These are phyloP conservation scores for Primulina eburnea DNA, from an alignment of 257 asterid species.

Conservation along the genomic window DNA sequence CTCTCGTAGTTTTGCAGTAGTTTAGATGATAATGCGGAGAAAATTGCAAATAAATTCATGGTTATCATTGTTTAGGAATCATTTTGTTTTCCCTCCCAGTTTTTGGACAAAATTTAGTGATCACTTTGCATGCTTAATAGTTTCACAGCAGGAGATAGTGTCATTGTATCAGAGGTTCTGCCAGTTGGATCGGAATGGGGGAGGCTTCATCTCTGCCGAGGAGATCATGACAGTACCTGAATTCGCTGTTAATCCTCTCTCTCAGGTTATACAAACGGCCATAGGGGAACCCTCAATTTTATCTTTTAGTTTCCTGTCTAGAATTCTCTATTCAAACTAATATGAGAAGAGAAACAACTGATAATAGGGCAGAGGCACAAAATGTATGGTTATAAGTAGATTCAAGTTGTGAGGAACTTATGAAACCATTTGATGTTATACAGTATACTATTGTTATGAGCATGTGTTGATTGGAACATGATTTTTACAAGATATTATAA, in stretches of 20 bases:
- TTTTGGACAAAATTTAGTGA: not conserved
- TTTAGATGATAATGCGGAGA: not conserved
- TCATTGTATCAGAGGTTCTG: conserved; percentile 55
- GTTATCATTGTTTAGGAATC: not conserved
- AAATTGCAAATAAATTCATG: not conserved
- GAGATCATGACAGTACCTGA: conserved; percentile 62
- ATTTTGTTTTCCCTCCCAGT: not conserved
- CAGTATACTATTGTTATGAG: not conserved
- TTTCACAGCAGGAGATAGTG: conserved; percentile 63
- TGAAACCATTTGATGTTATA: not conserved
- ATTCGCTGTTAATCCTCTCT: conserved; percentile 60
- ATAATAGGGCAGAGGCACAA: not conserved
- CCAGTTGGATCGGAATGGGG: conserved; percentile 52
- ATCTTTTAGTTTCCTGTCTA: not conserved
- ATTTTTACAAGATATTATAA: too few relatives aligned
- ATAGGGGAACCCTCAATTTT: not conserved
- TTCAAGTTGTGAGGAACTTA: not conserved
- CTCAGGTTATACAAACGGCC: conserved; percentile 34
- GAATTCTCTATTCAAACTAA: not conserved
- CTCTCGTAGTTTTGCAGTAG: not conserved
- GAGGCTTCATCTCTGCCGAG: conserved; percentile 50
- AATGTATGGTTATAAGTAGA: not conserved
- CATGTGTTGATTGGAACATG: not conserved
- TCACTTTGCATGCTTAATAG: conserved; percentile 18
- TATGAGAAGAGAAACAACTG: not conserved